Evolutionary conservation across 2,329 filamentous ascomycete genomes (phyloP), one percentile per base, ranked within the genome.

Genomic region (Diaporthe batatas): DNA sequence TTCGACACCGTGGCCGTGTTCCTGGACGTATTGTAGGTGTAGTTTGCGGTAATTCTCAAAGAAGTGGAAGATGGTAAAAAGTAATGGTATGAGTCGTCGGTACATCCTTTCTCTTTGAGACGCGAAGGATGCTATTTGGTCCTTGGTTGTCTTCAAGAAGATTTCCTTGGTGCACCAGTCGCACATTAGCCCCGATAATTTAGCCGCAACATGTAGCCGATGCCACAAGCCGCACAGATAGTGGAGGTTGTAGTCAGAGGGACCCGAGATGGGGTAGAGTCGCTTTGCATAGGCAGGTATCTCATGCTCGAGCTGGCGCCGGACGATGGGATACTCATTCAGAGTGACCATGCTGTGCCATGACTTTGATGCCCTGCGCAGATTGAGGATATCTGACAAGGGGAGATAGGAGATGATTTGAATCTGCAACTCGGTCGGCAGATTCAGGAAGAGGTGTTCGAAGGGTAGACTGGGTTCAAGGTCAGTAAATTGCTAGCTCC

Each of bases 1-100:
- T 53, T 81, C 81, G 58, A 92, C 76, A 6, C 89, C 88, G 64
- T 86, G 82, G 16, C 87, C 86, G 51, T 89, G 84, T 62, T 88
- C 83, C 64, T 83, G 81, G 32, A 92, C 84, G 74, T 89, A 88
- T 75, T 89, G 81, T 10, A 91, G 79, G 76, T 92, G 89, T 3
- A 91, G 82, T 51, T 84, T 86, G 72, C 90, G 87, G 77, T 91
- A 91, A 0, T 85, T 90, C 78, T 92, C 90, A 78, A 92, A 92
- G 77, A 92, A 92, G 79, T 92, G 90, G 75, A 92, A 92, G 32
- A 91, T 84, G 16, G 90, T 91, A 76, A 92, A 92, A 21, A 92
- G 83, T 10, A 91, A 79, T 1, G 90, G 90, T 71, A 91, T 90
- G 11, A 92, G 82, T 65, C 90, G 86, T 74, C 89, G 88, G 62